These are phyloP conservation scores for Draba incana DNA, from an alignment of 345 rosid genomes.

Conservation along the genomic window DNA sequence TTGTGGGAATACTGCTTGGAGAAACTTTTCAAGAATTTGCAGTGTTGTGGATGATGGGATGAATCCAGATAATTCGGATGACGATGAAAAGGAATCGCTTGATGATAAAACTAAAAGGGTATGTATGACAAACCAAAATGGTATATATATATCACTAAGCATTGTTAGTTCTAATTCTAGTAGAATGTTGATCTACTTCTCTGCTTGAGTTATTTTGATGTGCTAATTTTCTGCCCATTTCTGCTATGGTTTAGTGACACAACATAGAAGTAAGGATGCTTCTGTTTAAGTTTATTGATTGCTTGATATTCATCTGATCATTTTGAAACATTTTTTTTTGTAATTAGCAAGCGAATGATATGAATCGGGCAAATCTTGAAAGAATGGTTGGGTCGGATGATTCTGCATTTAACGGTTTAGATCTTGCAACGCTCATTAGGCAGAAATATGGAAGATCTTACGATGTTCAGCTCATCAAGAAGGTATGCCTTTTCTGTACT, in stretches of 20 bases:
- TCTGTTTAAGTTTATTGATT: background rate
- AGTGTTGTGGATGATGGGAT: conserved; percentile 55
- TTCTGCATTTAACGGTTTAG: conserved; percentile 83
- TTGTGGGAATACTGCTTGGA: conserved; percentile 35
- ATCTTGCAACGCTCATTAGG: conserved; percentile 93
- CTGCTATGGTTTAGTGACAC: conserved; percentile 18
- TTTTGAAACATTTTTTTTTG: conserved; percentile 2
- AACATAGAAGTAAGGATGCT: background rate
- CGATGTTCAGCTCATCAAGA: conserved; percentile 90
- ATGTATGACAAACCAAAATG: conserved; percentile 1
- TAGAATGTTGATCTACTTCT: conserved; percentile 1
- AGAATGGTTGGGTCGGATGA: conserved; percentile 89
- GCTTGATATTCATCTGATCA: background rate
- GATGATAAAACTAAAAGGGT: conserved; percentile 43
- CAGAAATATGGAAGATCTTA: conserved; percentile 94
- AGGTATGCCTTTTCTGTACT: conserved; percentile 52
- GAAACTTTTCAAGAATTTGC: conserved; percentile 48
- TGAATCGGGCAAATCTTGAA: conserved; percentile 77
- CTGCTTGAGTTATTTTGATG: conserved; percentile 13
- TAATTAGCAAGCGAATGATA: conserved; percentile 60
- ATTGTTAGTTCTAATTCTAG: background rate
- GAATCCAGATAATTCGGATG: conserved; percentile 51
- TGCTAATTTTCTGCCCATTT: background rate
- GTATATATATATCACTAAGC: background rate
- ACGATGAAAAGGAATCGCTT: conserved; percentile 43